These are phyloP conservation scores for Alloteropsis angusta DNA, from an alignment of 202 grass and related monocot species.

Conservation along the genomic window DNA sequence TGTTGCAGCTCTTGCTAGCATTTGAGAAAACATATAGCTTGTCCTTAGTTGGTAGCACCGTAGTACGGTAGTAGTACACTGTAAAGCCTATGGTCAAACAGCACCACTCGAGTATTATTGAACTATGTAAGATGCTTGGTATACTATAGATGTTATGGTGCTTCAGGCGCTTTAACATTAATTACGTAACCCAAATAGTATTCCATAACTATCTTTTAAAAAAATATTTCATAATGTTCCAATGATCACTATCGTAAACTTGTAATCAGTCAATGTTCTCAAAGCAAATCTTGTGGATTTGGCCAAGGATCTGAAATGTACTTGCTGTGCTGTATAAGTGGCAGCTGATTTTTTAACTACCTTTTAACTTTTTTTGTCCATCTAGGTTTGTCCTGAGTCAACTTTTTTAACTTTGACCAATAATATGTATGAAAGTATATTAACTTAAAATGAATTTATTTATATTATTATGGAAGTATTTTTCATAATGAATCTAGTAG, in stretches of 20 bases:
- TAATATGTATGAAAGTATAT: too few relatives aligned
- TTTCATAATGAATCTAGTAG: too few relatives aligned
- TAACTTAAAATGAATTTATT: too few relatives aligned
- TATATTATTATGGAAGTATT: too few relatives aligned
- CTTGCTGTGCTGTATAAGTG: neutral
- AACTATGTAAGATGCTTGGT: neutral
- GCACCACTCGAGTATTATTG: neutral
- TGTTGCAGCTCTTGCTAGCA: neutral
- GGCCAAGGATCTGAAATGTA: neutral
- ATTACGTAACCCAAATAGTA: too few relatives aligned
- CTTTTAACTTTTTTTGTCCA: too few relatives aligned
- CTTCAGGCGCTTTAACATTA: too few relatives aligned
- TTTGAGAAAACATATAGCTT: neutral
- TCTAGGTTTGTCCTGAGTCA: too few relatives aligned
- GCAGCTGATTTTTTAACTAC: neutral
- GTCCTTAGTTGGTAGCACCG: neutral
- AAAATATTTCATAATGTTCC: neutral
- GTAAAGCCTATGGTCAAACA: neutral
- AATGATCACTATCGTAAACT: neutral
- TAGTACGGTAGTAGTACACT: neutral
- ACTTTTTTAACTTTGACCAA: too few relatives aligned
- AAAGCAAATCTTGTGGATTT: neutral
- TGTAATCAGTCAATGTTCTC: neutral
- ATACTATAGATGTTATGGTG: too few relatives aligned
- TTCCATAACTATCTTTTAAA: neutral